These are phyloP conservation scores for Boletus bicolor DNA, from an alignment of 768 basidiomycete genomes.

Conservation along the genomic window DNA sequence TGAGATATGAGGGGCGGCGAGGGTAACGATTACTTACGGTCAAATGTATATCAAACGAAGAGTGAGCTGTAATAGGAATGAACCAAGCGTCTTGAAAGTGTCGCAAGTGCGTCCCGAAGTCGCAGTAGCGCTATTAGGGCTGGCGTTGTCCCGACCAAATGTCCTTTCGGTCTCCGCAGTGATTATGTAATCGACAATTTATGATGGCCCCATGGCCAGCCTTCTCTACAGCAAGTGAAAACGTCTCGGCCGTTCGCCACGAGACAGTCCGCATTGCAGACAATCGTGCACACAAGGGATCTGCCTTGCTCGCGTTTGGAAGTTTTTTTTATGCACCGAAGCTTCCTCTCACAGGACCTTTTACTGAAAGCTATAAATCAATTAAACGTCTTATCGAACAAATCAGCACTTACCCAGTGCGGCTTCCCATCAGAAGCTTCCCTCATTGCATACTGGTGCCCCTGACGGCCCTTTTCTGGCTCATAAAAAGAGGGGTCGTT, in stretches of 20 bases:
- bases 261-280: neutral
- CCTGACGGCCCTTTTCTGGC: neutral
- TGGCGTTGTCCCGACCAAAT: neutral
- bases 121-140: neutral
- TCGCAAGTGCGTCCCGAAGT: neutral
- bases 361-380: neutral
- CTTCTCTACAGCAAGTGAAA: neutral
- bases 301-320: neutral
- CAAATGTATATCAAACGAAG: neutral
- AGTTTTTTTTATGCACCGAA: neutral
- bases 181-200: constrained; percentile 13
- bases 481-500: neutral
- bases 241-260: neutral
- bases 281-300: neutral
- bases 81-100: neutral
- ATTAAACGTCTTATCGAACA: neutral
- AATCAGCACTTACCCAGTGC: neutral
- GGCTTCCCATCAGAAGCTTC: constrained; percentile 9
- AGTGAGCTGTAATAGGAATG: neutral
- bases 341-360: neutral
- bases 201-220: neutral
- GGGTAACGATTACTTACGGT: neutral
- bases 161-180: constrained; percentile 20
- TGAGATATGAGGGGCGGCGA: neutral
- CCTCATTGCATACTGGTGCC: neutral